Percentiles rank a stretch among this genome's conserved stretches.
Conservation (phyloP, 2,329 filamentous ascomycete species). For the Hypoxylon sp. region DNA sequence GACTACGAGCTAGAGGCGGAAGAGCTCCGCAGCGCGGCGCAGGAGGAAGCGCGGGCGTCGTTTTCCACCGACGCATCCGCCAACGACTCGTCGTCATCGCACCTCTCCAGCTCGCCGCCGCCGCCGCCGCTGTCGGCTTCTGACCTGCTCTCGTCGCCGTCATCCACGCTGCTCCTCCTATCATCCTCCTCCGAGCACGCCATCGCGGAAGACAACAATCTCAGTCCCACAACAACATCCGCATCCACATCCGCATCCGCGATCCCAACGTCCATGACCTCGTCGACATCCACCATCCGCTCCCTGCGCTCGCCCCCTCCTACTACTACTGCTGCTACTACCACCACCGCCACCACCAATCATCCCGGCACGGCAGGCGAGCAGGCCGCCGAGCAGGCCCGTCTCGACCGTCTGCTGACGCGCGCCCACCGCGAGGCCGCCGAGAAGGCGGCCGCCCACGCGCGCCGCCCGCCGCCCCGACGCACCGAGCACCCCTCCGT, state of each 20-base stretch:
- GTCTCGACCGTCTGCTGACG: slow-evolving; percentile 65
- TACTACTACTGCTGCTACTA: too few relatives aligned
- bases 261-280: slow-evolving; percentile 23
- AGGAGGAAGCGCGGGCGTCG: slow-evolving; percentile 33
- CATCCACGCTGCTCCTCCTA: slow-evolving; percentile 35
- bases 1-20: slow-evolving; percentile 75
- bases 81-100: slow-evolving; percentile 36
- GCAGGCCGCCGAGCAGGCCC: slow-evolving; percentile 67
- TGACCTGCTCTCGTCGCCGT: too few relatives aligned
- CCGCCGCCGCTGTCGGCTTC: slow-evolving; percentile 7
- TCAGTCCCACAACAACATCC: slow-evolving; percentile 1
- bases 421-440: slow-evolving; percentile 64
- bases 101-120: neutral
- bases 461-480: slow-evolving; percentile 58
- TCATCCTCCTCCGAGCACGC: slow-evolving; percentile 11
- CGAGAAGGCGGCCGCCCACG: slow-evolving; percentile 64
- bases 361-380: slow-evolving; percentile 55
- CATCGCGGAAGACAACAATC: slow-evolving; percentile 5
- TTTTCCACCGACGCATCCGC: slow-evolving; percentile 30
- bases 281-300: slow-evolving; percentile 19
- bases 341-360: slow-evolving; percentile 16
- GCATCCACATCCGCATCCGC: too few relatives aligned
- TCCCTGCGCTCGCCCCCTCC: neutral
- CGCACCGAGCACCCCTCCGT: slow-evolving; percentile 63
- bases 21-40: slow-evolving; percentile 55